These are phyloP conservation scores for Penicillium sp. DNA, from an alignment of 2,329 filamentous ascomycete species.

Conservation along the genomic window DNA sequence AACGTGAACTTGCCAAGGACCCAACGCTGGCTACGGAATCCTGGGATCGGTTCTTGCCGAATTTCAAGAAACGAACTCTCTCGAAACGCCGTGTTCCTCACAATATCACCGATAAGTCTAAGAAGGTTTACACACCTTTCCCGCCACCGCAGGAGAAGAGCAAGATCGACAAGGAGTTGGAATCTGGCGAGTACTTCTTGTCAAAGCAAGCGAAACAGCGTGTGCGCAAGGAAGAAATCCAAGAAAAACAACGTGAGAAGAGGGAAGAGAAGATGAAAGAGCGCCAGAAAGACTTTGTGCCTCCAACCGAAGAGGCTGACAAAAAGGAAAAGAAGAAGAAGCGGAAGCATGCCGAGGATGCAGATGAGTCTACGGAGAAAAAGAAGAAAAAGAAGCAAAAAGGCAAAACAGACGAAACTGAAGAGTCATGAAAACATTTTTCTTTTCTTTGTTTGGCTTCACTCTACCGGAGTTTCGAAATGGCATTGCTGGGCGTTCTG, in stretches of 20 bases:
- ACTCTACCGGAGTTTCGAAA: not conserved
- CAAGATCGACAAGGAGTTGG: conserved; percentile 97
- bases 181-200: conserved; percentile 95
- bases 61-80: conserved; percentile 92
- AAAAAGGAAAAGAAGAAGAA: conserved; percentile 47
- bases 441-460: not conserved
- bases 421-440: not conserved
- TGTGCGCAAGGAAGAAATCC: conserved; percentile 70
- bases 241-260: conserved; percentile 80
- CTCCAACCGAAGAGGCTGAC: conserved; percentile 73
- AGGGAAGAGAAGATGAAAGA: conserved; percentile 85
- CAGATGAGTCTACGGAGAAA: conserved; percentile 57
- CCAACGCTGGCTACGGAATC: conserved; percentile 80
- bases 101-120: conserved; percentile 86
- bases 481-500: conserved; percentile 9
- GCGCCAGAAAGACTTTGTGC: conserved; percentile 78
- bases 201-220: conserved; percentile 89
- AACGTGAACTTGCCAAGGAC: conserved; percentile 85
- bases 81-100: conserved; percentile 76
- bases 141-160: conserved; percentile 96
- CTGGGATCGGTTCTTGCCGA: conserved; percentile 93
- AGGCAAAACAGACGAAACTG: conserved; percentile 24
- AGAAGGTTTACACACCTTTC: conserved; percentile 96
- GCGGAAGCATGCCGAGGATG: conserved; percentile 33
- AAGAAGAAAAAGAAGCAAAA: conserved; percentile 49